Evolutionary conservation across 352 stramenopile species (phyloP).

Genomic region (Pythium apleroticum): DNA sequence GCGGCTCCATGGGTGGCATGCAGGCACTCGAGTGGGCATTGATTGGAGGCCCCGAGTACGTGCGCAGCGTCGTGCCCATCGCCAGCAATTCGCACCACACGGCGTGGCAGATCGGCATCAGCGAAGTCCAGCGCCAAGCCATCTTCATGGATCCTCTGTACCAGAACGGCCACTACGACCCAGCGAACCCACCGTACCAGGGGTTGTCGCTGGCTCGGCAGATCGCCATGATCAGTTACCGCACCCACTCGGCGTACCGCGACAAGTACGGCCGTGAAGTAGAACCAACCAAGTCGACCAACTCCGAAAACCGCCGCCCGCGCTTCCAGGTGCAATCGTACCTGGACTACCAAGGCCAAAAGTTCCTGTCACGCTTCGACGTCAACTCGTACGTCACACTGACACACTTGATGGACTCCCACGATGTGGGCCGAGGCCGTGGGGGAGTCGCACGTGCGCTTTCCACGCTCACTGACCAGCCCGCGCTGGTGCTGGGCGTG

Average conservation of each 20-base stretch:
- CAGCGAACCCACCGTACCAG: slow-evolving; percentile 52
- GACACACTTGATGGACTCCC: slow-evolving; percentile 96
- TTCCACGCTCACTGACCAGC: slow-evolving; percentile 48
- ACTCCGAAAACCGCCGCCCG: slow-evolving; percentile 24
- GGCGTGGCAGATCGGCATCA: slow-evolving; percentile 96
- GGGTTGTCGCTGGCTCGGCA: slow-evolving; percentile 92
- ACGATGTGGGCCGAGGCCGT: slow-evolving; percentile 90
- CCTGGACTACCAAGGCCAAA: slow-evolving; percentile 91
- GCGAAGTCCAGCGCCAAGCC: slow-evolving; percentile 94
- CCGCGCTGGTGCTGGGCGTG: slow-evolving; percentile 92
- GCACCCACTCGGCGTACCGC: slow-evolving; percentile 89
- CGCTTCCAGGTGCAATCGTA: slow-evolving; percentile 86
- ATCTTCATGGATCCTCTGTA: slow-evolving; percentile 96
- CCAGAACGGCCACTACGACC: slow-evolving; percentile 76
- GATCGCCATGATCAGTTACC: slow-evolving; percentile 97
- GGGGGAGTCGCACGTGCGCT: slow-evolving; percentile 76
- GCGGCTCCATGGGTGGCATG: slow-evolving; percentile 97
- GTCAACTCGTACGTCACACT: slow-evolving; percentile 95
- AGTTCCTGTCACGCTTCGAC: slow-evolving; percentile 95
- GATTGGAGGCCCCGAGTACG: slow-evolving; percentile 67
- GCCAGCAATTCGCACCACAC: slow-evolving; percentile 93
- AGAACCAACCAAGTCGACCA: slow-evolving; percentile 17
- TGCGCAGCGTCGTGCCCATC: slow-evolving; percentile 92
- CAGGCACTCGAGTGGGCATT: slow-evolving; percentile 97
- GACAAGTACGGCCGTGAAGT: slow-evolving; percentile 92